Evolutionary conservation across 306 rosid genomes (phyloP).

Genomic region (Prunus mira): DNA sequence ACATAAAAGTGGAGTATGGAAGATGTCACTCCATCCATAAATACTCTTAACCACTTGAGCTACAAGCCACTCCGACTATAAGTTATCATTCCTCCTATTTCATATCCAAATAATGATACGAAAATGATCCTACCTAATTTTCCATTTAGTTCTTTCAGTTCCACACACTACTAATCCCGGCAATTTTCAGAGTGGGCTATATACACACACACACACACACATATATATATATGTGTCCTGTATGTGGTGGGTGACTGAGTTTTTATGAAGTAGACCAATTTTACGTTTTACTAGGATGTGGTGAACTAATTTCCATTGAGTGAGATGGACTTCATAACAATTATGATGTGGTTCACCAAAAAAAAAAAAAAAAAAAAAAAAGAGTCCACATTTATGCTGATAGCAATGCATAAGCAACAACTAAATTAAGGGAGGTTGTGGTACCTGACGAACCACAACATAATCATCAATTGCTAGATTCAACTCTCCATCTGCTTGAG

Average conservation of each 20-base stretch:
- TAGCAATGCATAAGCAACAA: not conserved
- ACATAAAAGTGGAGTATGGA: no score
- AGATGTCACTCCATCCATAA: no score
- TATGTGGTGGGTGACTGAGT: no score
- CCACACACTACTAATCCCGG: not conserved
- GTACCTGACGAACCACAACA: conserved; percentile 85
- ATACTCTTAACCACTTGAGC: not conserved
- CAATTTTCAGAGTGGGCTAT: no score
- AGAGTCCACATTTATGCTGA: not conserved
- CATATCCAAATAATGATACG: not conserved
- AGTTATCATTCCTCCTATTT: not conserved
- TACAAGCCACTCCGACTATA: no score
- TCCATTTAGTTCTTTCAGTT: not conserved
- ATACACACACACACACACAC: no score
- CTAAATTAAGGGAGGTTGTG: not conserved
- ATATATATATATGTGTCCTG: no score
- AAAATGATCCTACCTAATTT: not conserved
- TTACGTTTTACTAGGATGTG: no score
- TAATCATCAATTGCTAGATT: conserved; percentile 71
- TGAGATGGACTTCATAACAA: no score
- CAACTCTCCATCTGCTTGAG: conserved; percentile 83
- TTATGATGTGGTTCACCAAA: no score
- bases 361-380: not conserved
- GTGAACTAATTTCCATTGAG: no score
- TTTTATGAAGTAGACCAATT: no score